A percentile compares a stretch with the other conserved stretches of the same genome.
Conservation (phyloP, 2,329 filamentous ascomycete genomes). For the Pestalotiopsis sp. region DNA sequence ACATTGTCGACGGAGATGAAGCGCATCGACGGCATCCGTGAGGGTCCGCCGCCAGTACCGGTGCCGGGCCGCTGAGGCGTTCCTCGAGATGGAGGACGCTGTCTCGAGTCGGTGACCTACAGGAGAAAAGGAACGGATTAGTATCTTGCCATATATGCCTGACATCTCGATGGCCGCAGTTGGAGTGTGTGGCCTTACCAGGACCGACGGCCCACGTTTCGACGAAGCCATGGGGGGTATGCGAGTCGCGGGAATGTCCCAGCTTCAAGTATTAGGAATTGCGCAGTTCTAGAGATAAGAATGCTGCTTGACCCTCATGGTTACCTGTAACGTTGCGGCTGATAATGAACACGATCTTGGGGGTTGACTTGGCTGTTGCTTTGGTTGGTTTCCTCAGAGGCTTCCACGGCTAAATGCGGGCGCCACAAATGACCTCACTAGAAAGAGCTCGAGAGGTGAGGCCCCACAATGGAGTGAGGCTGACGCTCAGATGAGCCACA, state of each 20-base stretch:
- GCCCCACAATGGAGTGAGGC: background rate
- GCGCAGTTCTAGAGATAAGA: background rate
- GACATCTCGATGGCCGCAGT: background rate
- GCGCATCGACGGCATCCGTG: slow-evolving; percentile 54
- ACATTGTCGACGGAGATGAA: slow-evolving; percentile 93
- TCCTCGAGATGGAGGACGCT: slow-evolving; percentile 14
- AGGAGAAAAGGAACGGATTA: background rate
- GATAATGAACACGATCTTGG: background rate
- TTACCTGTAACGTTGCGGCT: background rate
- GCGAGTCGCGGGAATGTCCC: background rate
- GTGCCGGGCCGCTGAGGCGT: slow-evolving; percentile 11
- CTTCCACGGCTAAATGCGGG: slow-evolving; percentile 3
- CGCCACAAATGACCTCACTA: slow-evolving; percentile 11
- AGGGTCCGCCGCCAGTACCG: slow-evolving; percentile 4
- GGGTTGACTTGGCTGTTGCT: background rate
- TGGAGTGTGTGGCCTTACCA: slow-evolving; percentile 10
- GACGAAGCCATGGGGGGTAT: slow-evolving; percentile 1
- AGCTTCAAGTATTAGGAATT: background rate
- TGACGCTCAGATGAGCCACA: background rate
- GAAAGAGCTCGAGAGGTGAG: background rate
- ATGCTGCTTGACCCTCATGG: slow-evolving; percentile 2
- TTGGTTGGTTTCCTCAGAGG: background rate
- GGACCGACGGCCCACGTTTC: slow-evolving; percentile 17
- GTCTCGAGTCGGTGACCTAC: slow-evolving; percentile 16
- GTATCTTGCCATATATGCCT: background rate